phyloP scores from a whole-genome alignment of 495 filamentous ascomycete species.

The Xylaria palmicola region DNA sequence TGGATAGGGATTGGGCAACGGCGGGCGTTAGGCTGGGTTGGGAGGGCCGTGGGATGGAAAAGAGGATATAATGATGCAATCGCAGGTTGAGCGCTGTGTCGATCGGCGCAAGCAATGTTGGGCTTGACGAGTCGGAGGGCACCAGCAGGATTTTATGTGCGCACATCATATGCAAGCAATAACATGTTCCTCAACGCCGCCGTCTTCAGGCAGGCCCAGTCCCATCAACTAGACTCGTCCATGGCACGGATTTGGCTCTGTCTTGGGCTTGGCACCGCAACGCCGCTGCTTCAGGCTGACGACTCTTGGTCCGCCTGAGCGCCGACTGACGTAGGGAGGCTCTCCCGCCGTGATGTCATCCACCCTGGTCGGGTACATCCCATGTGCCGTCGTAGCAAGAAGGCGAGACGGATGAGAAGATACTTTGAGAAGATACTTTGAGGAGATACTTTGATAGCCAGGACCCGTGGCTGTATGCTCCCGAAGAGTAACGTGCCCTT shows the following conservation, averaged over 20 bases:
- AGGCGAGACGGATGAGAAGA: no score
- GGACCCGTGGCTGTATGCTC: background rate
- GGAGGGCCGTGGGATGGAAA: background rate
- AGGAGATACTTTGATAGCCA: background rate
- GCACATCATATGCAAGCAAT: background rate
- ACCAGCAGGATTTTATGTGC: conserved; percentile 8
- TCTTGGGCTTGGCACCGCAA: background rate
- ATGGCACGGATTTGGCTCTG: background rate
- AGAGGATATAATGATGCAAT: background rate
- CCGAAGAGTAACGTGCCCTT: background rate
- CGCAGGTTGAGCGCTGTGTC: background rate
- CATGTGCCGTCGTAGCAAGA: background rate
- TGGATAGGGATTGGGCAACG: background rate
- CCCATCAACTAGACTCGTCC: background rate
- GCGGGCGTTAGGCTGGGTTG: background rate
- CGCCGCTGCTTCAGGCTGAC: conserved; percentile 11
- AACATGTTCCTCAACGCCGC: background rate
- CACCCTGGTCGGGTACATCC: background rate
- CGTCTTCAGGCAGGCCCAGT: background rate
- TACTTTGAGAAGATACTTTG: no score
- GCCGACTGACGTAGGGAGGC: background rate
- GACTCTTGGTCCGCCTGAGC: conserved; percentile 1
- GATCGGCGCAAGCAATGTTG: conserved; percentile 15
- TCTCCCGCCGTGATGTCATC: background rate
- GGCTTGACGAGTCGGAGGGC: conserved; percentile 8